Percentiles rank a stretch among this genome's conserved stretches.
phyloP scores from a whole-genome alignment of 345 rosid genomes.

The Citrus trifoliata region DNA sequence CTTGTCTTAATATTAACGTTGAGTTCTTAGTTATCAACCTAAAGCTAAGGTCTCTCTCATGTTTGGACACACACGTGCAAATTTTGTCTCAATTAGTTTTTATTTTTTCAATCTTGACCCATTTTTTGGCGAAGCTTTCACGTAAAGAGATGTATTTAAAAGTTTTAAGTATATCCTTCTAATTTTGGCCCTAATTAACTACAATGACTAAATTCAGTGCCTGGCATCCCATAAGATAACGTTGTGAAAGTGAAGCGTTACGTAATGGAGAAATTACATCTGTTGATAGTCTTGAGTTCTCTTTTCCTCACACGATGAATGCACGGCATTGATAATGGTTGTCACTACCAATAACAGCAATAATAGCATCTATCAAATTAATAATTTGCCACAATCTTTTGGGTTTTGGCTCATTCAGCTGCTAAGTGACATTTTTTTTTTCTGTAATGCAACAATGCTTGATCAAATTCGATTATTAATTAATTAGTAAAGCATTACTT shows the following conservation, averaged over 20 bases:
- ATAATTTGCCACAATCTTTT: too few relatives aligned
- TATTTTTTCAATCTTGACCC: too few relatives aligned
- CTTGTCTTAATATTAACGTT: background rate
- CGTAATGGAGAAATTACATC: background rate
- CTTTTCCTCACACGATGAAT: too few relatives aligned
- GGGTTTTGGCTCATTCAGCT: background rate
- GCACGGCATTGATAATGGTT: background rate
- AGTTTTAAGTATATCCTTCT: background rate
- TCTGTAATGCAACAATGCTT: background rate
- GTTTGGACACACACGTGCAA: background rate
- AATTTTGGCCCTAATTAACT: too few relatives aligned
- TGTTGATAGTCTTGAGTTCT: background rate
- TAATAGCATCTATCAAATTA: background rate
- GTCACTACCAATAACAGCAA: background rate
- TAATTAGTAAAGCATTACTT: background rate
- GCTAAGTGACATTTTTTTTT: background rate
- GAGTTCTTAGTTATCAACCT: background rate
- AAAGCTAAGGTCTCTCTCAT: background rate
- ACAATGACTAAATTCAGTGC: background rate
- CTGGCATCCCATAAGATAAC: background rate
- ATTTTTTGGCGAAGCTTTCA: background rate
- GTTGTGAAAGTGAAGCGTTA: background rate
- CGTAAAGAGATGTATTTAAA: too few relatives aligned
- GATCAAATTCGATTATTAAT: background rate
- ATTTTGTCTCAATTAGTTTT: background rate